Evolutionary conservation across 2,329 filamentous ascomycete species (phyloP).

Genomic region (Cordyceps cicadae): DNA sequence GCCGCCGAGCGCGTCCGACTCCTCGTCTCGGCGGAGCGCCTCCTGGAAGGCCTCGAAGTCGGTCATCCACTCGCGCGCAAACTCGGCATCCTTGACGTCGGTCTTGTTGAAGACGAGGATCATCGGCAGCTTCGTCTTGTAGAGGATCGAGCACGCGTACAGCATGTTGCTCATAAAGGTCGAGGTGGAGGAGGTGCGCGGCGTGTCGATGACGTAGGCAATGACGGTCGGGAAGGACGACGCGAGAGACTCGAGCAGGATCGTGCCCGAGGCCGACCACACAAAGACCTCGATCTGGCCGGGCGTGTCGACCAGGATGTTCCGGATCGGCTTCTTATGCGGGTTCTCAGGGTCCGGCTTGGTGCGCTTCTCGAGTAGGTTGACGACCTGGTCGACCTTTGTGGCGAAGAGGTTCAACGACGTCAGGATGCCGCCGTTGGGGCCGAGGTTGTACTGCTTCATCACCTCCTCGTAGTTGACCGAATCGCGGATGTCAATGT

Average conservation of each 20-base stretch:
- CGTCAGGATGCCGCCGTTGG: slow-evolving; percentile 94
- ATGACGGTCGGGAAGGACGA: slow-evolving; percentile 94
- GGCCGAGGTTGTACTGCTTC: slow-evolving; percentile 97
- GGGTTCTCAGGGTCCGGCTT: slow-evolving; percentile 53
- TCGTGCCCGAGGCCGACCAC: slow-evolving; percentile 92
- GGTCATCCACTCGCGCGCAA: slow-evolving; percentile 98
- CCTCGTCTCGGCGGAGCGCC: slow-evolving; percentile 73
- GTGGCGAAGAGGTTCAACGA: slow-evolving; percentile 94
- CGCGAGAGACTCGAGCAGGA: slow-evolving; percentile 84
- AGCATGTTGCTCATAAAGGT: slow-evolving; percentile 99
- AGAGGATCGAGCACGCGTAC: slow-evolving; percentile 95
- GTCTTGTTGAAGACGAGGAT: slow-evolving; percentile 99
- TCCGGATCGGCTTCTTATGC: slow-evolving; percentile 57
- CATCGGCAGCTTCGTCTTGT: slow-evolving; percentile 98
- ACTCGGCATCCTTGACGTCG: slow-evolving; percentile 82
- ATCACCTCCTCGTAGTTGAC: slow-evolving; percentile 99
- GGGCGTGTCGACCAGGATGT: slow-evolving; percentile 90
- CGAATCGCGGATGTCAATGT: slow-evolving; percentile 97
- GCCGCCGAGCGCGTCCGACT: slow-evolving; percentile 65
- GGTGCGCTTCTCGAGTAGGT: slow-evolving; percentile 81
- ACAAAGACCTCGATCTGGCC: slow-evolving; percentile 99
- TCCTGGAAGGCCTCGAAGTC: slow-evolving; percentile 95
- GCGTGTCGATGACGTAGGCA: slow-evolving; percentile 95
- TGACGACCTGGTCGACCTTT: slow-evolving; percentile 92
- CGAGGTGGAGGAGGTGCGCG: slow-evolving; percentile 81